Evolutionary conservation across 495 filamentous ascomycete species (phyloP).

Genomic region (Evansstolkia leycettana): DNA sequence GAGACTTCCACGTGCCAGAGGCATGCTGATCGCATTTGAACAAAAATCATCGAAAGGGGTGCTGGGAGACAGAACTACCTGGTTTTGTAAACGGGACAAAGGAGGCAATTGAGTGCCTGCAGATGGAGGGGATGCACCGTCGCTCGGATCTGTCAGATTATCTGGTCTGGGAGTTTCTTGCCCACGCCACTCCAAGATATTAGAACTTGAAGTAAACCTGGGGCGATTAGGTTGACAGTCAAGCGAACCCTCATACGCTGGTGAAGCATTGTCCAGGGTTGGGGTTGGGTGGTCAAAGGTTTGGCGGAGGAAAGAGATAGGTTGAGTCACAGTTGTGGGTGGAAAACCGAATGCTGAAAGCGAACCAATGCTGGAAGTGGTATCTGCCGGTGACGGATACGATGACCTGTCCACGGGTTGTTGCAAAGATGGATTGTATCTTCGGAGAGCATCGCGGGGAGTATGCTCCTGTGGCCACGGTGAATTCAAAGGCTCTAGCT

Average conservation of each 20-base stretch:
- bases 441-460: slow-evolving; percentile 6
- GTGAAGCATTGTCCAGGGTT: slow-evolving; percentile 2
- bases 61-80: not conserved
- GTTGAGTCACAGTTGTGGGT: slow-evolving; percentile 19
- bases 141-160: not conserved
- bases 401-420: slow-evolving; percentile 9
- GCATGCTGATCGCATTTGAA: not conserved
- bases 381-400: slow-evolving; percentile 15
- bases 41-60: not conserved
- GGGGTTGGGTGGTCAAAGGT: slow-evolving; percentile 8
- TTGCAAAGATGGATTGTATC: slow-evolving; percentile 11
- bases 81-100: too few species aligned
- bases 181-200: not conserved
- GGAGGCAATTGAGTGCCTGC: too few species aligned
- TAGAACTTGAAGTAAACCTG: not conserved
- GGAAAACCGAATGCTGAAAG: slow-evolving; percentile 20
- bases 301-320: slow-evolving; percentile 26
- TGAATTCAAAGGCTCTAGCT: too few species aligned
- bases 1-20: not conserved
- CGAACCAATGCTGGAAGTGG: slow-evolving; percentile 18
- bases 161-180: not conserved
- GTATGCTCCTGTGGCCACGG: slow-evolving; percentile 1
- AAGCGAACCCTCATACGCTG: not conserved
- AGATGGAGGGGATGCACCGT: not conserved
- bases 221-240: not conserved